A percentile compares a stretch with the other conserved stretches of the same genome.
These are phyloP conservation scores for Oligophagozyma castellii DNA, from an alignment of 1,139 yeast genomes.

Conservation along the genomic window DNA sequence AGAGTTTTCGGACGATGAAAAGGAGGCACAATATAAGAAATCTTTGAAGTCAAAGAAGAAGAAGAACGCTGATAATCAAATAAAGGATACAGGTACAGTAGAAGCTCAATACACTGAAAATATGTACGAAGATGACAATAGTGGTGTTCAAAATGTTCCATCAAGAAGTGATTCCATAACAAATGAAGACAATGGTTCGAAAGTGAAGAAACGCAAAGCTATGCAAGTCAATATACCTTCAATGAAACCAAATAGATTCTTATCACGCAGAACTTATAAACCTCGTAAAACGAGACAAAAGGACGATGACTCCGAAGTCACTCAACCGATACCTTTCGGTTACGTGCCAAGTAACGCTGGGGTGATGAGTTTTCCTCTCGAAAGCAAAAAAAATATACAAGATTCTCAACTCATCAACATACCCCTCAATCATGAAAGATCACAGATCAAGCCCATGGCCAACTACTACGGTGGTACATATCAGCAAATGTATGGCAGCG, in stretches of 20 bases:
- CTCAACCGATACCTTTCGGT: too few species aligned
- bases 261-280: background rate
- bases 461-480: too few species aligned
- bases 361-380: too few species aligned
- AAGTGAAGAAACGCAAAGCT: background rate
- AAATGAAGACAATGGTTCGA: constrained; percentile 4
- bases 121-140: constrained; percentile 1
- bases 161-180: constrained; percentile 4
- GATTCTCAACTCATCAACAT: too few species aligned
- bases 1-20: constrained; percentile 89
- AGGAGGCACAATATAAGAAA: constrained; percentile 36
- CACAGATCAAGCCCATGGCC: too few species aligned
- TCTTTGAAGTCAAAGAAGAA: constrained; percentile 45
- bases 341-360: too few species aligned
- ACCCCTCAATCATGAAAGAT: too few species aligned
- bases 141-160: background rate
- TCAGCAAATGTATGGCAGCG: too few species aligned
- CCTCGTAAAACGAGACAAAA: background rate
- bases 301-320: too few species aligned
- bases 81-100: constrained; percentile 5
- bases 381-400: too few species aligned
- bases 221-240: constrained; percentile 1
- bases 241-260: background rate
- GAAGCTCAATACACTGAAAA: constrained; percentile 23
- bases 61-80: too few species aligned